phyloP scores from a whole-genome alignment of 495 filamentous ascomycete species.

The Patellaria atrata region DNA sequence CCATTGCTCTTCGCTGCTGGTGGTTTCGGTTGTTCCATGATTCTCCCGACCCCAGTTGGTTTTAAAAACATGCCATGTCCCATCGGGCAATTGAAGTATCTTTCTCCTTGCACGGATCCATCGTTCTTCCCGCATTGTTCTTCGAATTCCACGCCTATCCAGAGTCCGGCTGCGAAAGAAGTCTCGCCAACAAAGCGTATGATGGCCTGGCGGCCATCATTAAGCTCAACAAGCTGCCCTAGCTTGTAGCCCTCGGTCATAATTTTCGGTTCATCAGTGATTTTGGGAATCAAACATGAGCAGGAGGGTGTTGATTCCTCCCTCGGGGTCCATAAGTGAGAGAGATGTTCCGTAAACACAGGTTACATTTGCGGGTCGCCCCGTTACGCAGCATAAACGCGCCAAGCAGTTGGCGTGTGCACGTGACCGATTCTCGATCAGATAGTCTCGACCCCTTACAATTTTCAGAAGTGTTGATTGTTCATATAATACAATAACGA shows the following conservation, averaged over 20 bases:
- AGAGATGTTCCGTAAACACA: too few relatives aligned
- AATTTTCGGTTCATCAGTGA: background rate
- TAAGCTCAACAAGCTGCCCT: slow-evolving; percentile 53
- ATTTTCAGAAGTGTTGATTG: too few relatives aligned
- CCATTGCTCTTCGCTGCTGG: slow-evolving; percentile 4
- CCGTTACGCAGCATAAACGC: too few relatives aligned
- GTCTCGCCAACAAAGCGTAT: slow-evolving; percentile 72
- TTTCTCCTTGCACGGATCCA: slow-evolving; percentile 73
- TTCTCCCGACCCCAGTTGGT: slow-evolving; percentile 39
- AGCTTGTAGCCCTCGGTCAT: slow-evolving; percentile 25
- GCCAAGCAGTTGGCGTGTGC: too few relatives aligned
- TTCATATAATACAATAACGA: too few relatives aligned
- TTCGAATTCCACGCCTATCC: slow-evolving; percentile 82
- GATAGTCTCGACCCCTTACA: too few relatives aligned
- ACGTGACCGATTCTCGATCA: too few relatives aligned
- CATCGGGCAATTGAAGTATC: slow-evolving; percentile 77
- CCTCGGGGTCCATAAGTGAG: too few relatives aligned
- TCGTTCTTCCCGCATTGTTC: slow-evolving; percentile 85
- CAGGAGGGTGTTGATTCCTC: too few relatives aligned
- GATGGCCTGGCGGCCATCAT: slow-evolving; percentile 59
- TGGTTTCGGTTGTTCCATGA: slow-evolving; percentile 38
- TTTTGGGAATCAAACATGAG: too few relatives aligned
- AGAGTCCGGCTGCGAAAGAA: slow-evolving; percentile 65
- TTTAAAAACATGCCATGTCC: slow-evolving; percentile 82
- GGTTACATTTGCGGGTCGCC: too few relatives aligned